Percentiles rank a stretch among this genome's conserved stretches.
Evolutionary conservation across 2,329 filamentous ascomycete genomes (phyloP).

Genomic region (Fusarium pseudonygamai): DNA sequence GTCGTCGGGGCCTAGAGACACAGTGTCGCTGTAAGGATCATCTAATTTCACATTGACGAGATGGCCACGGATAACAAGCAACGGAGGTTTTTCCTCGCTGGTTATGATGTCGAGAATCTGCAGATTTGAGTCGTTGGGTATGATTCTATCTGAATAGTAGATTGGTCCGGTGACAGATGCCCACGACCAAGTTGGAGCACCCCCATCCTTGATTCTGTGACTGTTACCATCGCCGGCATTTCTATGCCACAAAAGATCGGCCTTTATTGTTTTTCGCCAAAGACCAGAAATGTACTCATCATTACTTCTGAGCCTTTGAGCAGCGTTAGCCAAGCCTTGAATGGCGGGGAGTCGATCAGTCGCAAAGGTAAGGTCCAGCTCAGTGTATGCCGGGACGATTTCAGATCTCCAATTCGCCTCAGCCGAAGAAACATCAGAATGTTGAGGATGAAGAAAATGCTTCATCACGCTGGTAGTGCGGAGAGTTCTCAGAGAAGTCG

Average conservation of each 20-base stretch:
- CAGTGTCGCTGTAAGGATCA: not conserved
- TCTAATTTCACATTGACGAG: not conserved
- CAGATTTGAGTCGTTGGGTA: not conserved
- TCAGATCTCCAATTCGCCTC: not conserved
- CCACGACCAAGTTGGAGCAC: constrained; percentile 8
- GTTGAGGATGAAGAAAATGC: not conserved
- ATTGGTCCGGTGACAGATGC: not conserved
- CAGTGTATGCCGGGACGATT: not conserved
- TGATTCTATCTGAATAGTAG: not conserved
- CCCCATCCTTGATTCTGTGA: not conserved
- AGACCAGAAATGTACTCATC: constrained; percentile 2
- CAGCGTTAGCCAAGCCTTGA: not conserved
- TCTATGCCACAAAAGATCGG: not conserved
- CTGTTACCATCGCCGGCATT: not conserved
- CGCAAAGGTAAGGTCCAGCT: not conserved
- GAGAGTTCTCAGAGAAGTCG: not conserved
- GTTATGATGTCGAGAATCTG: not conserved
- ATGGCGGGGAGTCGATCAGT: constrained; percentile 1
- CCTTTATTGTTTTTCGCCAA: not conserved
- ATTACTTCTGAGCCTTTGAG: not conserved
- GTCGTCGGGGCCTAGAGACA: not conserved
- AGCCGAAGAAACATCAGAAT: not conserved
- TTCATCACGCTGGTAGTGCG: not conserved
- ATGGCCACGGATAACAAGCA: not conserved
- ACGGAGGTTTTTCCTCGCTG: not conserved